phyloP scores from a whole-genome alignment of 164 flowering plant species.

The Platanus orientalis region DNA sequence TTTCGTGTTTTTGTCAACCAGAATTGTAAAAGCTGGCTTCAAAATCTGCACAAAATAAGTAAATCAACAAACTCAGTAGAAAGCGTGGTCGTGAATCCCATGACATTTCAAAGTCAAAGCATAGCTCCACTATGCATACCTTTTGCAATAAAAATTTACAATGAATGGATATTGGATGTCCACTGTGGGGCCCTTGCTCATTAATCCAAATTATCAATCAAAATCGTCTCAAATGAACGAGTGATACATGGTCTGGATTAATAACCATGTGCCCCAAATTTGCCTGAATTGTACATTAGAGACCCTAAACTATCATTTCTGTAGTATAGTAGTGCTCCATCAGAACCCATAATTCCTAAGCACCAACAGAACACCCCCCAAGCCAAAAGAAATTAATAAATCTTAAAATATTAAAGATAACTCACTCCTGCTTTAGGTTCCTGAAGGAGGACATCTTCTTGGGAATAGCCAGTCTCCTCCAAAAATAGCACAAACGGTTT shows the following conservation, averaged over 20 bases:
- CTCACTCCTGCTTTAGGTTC: conserved; percentile 98
- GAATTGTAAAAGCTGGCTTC: conserved; percentile 93
- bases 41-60: conserved; percentile 60
- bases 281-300: background rate
- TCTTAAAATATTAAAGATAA: conserved; percentile 7
- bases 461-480: conserved; percentile 79
- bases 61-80: background rate
- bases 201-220: background rate
- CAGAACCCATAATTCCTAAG: too few relatives aligned
- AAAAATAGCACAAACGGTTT: conserved; percentile 81
- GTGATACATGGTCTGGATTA: background rate
- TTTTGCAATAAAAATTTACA: background rate
- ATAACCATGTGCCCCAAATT: background rate
- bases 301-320: background rate
- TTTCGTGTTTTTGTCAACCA: conserved; percentile 56
- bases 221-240: background rate
- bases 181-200: background rate
- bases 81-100: background rate
- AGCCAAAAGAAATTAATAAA: background rate
- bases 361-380: too few relatives aligned
- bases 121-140: background rate
- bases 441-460: conserved; percentile 79
- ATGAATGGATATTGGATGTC: background rate
- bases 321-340: background rate
- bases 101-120: background rate